phyloP scores from a whole-genome alignment of 2,329 filamentous ascomycete genomes.

The Fusarium chuoi region DNA sequence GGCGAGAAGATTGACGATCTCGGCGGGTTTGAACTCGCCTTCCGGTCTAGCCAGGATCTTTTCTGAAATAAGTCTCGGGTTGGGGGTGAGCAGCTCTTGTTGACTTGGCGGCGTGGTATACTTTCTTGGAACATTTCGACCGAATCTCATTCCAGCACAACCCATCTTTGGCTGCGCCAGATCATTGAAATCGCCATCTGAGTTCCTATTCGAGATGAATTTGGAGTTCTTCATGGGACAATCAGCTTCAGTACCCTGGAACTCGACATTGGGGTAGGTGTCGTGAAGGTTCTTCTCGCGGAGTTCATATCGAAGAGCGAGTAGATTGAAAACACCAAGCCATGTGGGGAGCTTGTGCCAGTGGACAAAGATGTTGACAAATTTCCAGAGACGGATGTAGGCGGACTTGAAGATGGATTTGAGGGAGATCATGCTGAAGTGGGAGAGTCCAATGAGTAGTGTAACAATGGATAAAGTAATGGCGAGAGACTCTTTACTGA shows the following conservation, averaged over 20 bases:
- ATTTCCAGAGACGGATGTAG: conserved; percentile 20
- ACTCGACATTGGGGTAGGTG: conserved; percentile 10
- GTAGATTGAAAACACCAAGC: conserved; percentile 23
- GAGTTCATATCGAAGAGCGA: conserved; percentile 27
- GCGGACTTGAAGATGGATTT: background rate
- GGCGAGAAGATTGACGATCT: conserved; percentile 23
- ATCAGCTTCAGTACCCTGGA: background rate
- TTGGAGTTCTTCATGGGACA: conserved; percentile 27
- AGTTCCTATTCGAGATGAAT: conserved; percentile 4
- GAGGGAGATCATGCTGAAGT: background rate
- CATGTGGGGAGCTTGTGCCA: conserved; percentile 26
- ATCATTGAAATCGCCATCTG: conserved; percentile 17
- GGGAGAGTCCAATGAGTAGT: background rate
- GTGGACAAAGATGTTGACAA: conserved; percentile 3
- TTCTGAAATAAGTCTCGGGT: conserved; percentile 4
- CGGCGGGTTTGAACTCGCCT: conserved; percentile 24
- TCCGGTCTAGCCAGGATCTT: conserved; percentile 19
- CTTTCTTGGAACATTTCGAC: conserved; percentile 18
- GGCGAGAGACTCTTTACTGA: background rate
- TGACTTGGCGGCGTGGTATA: background rate
- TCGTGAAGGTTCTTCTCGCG: conserved; percentile 22
- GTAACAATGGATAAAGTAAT: background rate
- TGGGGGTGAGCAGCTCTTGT: conserved; percentile 9
- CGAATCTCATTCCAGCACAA: conserved; percentile 18
- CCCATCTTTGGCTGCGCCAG: conserved; percentile 21